Base-by-base conservation (phyloP, 768 basidiomycete species). In the Rhodotorula babjevae region DNA sequence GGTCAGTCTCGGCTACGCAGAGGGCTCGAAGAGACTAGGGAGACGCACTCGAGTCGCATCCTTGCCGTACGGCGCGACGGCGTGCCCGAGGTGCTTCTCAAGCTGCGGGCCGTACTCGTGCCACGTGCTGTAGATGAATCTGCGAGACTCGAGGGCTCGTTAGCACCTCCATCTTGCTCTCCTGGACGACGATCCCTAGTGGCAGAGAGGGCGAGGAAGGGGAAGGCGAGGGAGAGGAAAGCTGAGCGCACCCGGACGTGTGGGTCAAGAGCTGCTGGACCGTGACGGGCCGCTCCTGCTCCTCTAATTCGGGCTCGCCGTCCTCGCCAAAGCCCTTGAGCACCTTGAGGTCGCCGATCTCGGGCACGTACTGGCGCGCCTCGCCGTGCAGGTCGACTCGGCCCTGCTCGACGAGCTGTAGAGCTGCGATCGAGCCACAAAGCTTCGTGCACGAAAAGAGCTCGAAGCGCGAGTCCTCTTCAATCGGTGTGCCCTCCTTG, bases 231-330 rank as follows among this genome's bases (percentile, higher is more conserved):
- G 36, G 36, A 36, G 36, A 36, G 36, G 9, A 36, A 36, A 36
- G 36, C 9, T 4, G 9, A 36, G 50, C 49, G 49, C 44, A 31
- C 19, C 61, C 61, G 0, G 79, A 73, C 11, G 78, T 77, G 68
- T 81, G 81, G 27, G 69, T 76, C 63, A 80, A 68, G 60, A 81
- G 72, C 78, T 77, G 76, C 69, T 77, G 61, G 44, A 80, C 58
- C 8, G 80, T 81, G 47, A 79, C 71, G n/a, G 72, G 72, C 12
- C 70, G 77, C 55, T 71, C 70, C 27, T 77, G 68, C 33, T 77
- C 72, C 14, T 61, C 74, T 31, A 77, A 60, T 1, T 72, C 44
- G 2, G 75, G 68, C 31, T 50, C 23, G 5, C 72, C 76, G 27
- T 79, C 66, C 19, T 74, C 74, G 15, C 69, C 67, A 52, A 76